Conservation (phyloP, 352 stramenopile species). For the Blastocystis sp. region DNA sequence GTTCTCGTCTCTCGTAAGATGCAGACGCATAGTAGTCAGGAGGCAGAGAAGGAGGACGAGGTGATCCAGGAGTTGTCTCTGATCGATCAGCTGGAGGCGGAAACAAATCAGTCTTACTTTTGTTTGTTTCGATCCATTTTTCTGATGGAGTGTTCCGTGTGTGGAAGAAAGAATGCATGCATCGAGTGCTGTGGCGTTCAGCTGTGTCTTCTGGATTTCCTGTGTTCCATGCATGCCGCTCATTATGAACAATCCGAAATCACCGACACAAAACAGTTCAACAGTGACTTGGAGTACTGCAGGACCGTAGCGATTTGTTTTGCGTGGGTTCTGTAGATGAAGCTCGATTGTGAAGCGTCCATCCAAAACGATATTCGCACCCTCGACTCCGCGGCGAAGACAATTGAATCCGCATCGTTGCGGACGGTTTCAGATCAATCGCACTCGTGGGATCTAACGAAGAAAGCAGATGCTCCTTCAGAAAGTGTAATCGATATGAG, state of each 20-base stretch:
- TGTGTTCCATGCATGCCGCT: conserved; percentile 3
- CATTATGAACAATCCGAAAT: conserved; percentile 18
- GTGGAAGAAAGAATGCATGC: conserved; percentile 9
- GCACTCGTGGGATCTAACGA: background rate
- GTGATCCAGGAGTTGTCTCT: conserved; percentile 17
- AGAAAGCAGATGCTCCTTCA: background rate
- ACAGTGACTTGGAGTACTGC: background rate
- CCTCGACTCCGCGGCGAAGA: background rate
- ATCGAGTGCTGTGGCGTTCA: conserved; percentile 24
- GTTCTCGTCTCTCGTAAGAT: background rate
- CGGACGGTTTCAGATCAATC: background rate
- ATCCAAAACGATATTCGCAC: background rate
- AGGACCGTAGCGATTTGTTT: background rate
- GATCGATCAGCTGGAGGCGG: conserved; percentile 7
- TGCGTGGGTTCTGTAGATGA: background rate
- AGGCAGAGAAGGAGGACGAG: conserved; percentile 28
- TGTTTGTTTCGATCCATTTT: conserved; percentile 34
- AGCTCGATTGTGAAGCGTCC: background rate
- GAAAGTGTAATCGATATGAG: conserved; percentile 35
- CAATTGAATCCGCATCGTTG: background rate
- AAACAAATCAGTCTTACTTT: background rate
- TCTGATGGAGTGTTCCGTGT: conserved; percentile 5
- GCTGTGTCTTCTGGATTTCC: conserved; percentile 41
- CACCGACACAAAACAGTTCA: conserved; percentile 17
- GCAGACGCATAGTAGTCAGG: conserved; percentile 48